Evolutionary conservation across 345 rosid genomes (phyloP).

Genomic region (Zanthoxylum bungeanum): DNA sequence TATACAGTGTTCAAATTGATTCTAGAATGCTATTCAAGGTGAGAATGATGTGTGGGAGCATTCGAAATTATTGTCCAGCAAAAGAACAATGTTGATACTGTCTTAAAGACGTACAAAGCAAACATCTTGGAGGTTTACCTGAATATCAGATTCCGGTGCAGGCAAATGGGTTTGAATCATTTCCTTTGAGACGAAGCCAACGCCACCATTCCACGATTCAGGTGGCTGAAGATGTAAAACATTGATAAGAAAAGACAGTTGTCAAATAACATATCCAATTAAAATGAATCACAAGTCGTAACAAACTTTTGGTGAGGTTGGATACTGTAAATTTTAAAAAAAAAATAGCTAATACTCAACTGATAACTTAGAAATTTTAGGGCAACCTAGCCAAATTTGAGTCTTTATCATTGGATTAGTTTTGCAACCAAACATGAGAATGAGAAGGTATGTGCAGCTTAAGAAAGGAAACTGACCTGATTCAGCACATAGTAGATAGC

Average conservation of each 20-base stretch:
- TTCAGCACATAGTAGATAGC: slow-evolving; percentile 78
- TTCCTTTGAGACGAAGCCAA: slow-evolving; percentile 87
- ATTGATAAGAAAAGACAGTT: neutral
- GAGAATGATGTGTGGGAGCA: neutral
- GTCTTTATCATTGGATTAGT: neutral
- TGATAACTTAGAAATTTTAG: neutral
- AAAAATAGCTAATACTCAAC: neutral
- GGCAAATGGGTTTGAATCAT: slow-evolving; percentile 84
- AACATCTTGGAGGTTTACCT: slow-evolving; percentile 35
- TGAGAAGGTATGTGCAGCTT: neutral
- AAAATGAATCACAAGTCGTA: neutral
- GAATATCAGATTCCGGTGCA: slow-evolving; percentile 64
- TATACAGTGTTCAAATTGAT: neutral
- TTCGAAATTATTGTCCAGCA: neutral
- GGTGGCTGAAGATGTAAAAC: slow-evolving; percentile 63
- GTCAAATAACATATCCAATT: neutral
- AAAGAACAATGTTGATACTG: neutral
- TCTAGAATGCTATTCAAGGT: neutral
- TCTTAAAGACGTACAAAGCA: neutral
- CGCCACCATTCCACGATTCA: slow-evolving; percentile 84
- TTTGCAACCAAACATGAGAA: neutral
- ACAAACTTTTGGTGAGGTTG: neutral
- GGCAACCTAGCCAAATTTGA: neutral
- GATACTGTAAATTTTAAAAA: neutral
- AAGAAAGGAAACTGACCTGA: slow-evolving; percentile 54